Percentiles rank a stretch among this genome's conserved stretches.
These are phyloP conservation scores for Globisporangium abappressorium DNA, from an alignment of 352 stramenopile genomes.

Conservation along the genomic window DNA sequence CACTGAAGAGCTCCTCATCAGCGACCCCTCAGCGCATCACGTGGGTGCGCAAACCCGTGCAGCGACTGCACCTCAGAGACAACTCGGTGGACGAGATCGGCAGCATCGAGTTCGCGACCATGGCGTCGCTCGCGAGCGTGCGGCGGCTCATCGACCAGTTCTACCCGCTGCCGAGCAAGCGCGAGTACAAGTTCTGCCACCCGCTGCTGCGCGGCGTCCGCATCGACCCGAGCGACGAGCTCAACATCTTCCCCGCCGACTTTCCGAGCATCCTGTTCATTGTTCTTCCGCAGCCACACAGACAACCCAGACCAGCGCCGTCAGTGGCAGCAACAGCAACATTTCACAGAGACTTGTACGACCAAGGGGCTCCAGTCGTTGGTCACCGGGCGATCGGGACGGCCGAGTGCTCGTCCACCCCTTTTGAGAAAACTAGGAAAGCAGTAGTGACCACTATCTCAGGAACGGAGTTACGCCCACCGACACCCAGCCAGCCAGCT, in stretches of 20 bases:
- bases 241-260: slow-evolving; percentile 8
- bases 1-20: background rate
- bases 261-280: slow-evolving; percentile 15
- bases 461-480: background rate
- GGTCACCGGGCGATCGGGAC: background rate
- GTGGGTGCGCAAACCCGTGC: slow-evolving; percentile 20
- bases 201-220: slow-evolving; percentile 6
- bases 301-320: background rate
- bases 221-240: slow-evolving; percentile 14
- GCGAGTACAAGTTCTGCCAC: slow-evolving; percentile 28
- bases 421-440: background rate
- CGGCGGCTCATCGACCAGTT: slow-evolving; percentile 31
- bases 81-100: slow-evolving; percentile 14
- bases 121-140: slow-evolving; percentile 24
- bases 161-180: slow-evolving; percentile 24
- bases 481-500: background rate
- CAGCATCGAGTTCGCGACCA: slow-evolving; percentile 24
- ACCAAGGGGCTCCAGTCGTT: background rate
- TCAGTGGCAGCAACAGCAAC: background rate
- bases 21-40: slow-evolving; percentile 13
- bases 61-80: slow-evolving; percentile 13
- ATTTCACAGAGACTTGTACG: background rate
- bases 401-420: background rate
- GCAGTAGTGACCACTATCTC: background rate
- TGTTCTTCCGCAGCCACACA: slow-evolving; percentile 6